phyloP scores from a whole-genome alignment of 192 early-diverging fungal genomes.

The Linderina pennispora region DNA sequence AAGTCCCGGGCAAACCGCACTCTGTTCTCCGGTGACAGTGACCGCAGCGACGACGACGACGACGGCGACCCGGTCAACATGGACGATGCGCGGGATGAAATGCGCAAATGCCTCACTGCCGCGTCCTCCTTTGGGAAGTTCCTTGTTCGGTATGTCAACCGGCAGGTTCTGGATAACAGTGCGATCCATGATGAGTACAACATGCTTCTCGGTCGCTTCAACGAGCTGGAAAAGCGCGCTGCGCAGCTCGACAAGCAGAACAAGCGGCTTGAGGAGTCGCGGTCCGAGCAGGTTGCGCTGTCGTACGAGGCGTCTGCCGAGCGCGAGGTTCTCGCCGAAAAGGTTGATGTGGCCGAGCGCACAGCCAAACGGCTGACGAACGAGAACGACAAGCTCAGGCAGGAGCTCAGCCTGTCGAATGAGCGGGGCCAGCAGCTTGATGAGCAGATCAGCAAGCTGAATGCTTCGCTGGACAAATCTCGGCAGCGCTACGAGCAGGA shows the following conservation, averaged over 20 bases:
- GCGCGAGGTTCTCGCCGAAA: constrained; percentile 12
- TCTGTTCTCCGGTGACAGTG: constrained; percentile 24
- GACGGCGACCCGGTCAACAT: constrained; percentile 19
- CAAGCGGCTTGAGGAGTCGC: constrained; percentile 28
- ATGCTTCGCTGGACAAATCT: constrained; percentile 31
- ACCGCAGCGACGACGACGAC: constrained; percentile 19
- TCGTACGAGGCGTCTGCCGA: constrained; percentile 29
- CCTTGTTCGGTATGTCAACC: constrained; percentile 41
- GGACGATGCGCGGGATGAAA: constrained; percentile 17
- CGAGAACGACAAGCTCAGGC: constrained; percentile 54
- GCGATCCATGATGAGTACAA: constrained; percentile 26
- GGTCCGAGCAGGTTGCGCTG: constrained; percentile 23
- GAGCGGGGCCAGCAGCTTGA: constrained; percentile 57
- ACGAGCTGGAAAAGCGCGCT: constrained; percentile 23
- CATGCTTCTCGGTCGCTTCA: constrained; percentile 3
- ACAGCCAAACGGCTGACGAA: constrained; percentile 18
- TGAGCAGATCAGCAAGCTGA: constrained; percentile 21
- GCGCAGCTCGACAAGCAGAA: constrained; percentile 19
- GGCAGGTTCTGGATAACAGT: constrained; percentile 34
- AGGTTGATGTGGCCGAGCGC: constrained; percentile 16
- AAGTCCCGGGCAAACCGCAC: constrained; percentile 19
- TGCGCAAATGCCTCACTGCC: constrained; percentile 34
- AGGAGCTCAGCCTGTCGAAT: constrained; percentile 45
- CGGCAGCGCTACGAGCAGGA: constrained; percentile 63
- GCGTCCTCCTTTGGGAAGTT: constrained; percentile 41